Conservation (phyloP, 495 filamentous ascomycete genomes). For the Penicillium coffeae region DNA sequence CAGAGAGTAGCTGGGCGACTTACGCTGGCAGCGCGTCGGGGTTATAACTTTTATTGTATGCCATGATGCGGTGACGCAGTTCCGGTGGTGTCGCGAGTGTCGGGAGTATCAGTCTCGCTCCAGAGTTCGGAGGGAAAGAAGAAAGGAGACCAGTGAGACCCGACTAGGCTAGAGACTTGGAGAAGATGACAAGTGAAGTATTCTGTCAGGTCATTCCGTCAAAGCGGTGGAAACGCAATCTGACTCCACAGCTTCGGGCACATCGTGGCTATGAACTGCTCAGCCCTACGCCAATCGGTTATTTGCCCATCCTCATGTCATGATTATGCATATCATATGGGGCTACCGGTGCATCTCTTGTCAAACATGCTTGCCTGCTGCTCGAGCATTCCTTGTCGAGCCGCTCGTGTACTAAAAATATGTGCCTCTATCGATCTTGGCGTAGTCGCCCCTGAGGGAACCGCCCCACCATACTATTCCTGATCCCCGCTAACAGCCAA, state of each 20-base stretch:
- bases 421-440: neutral
- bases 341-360: too few species aligned
- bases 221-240: neutral
- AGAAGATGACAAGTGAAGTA: neutral
- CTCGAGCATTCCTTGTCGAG: too few species aligned
- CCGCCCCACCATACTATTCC: neutral
- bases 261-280: neutral
- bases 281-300: neutral
- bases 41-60: slow-evolving; percentile 89
- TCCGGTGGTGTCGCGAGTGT: slow-evolving; percentile 2
- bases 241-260: neutral
- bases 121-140: slow-evolving; percentile 5
- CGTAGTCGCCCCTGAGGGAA: neutral
- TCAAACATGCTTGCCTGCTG: too few species aligned
- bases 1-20: slow-evolving; percentile 34
- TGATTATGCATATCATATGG: neutral
- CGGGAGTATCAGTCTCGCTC: too few species aligned
- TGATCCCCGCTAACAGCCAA: neutral
- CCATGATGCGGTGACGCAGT: slow-evolving; percentile 60
- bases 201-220: too few species aligned
- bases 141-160: too few species aligned
- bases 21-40: slow-evolving; percentile 96
- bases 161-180: too few species aligned
- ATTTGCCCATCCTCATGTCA: too few species aligned
- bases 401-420: neutral